These are phyloP conservation scores for Cucurbita maxima DNA, from an alignment of 306 rosid species.

Conservation along the genomic window DNA sequence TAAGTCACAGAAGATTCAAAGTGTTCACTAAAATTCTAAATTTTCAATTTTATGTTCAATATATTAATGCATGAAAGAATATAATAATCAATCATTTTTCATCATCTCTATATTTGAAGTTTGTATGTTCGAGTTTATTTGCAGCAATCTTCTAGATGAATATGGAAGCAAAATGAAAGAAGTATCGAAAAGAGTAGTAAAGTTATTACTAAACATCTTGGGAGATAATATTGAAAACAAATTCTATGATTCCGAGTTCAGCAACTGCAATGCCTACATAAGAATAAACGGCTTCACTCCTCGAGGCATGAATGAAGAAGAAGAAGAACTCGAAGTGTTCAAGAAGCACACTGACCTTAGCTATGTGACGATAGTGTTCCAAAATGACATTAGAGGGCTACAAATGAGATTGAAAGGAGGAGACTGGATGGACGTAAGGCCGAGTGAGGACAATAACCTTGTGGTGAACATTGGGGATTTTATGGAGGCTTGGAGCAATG, in stretches of 20 bases:
- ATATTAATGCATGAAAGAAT: too few relatives aligned
- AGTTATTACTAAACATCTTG: slow-evolving; percentile 37
- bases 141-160: slow-evolving; percentile 42
- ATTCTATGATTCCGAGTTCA: slow-evolving; percentile 34
- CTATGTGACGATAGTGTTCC: slow-evolving; percentile 49
- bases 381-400: slow-evolving; percentile 61
- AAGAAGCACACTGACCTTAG: slow-evolving; percentile 74
- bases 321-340: slow-evolving; percentile 39
- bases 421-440: slow-evolving; percentile 51
- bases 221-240: slow-evolving; percentile 36
- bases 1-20: too few relatives aligned
- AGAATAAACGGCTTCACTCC: slow-evolving; percentile 50
- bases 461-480: slow-evolving; percentile 64
- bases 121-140: not conserved
- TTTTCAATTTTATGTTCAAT: too few relatives aligned
- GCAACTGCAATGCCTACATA: slow-evolving; percentile 47
- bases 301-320: slow-evolving; percentile 11
- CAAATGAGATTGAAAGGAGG: slow-evolving; percentile 55
- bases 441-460: slow-evolving; percentile 32
- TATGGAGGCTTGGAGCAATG: slow-evolving; percentile 75
- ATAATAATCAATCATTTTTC: too few relatives aligned
- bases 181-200: slow-evolving; percentile 32
- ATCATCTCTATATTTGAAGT: too few relatives aligned
- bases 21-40: too few relatives aligned
- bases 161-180: slow-evolving; percentile 55